phyloP scores from a whole-genome alignment of 2,329 filamentous ascomycete species.

The Aspergillus versicolor region DNA sequence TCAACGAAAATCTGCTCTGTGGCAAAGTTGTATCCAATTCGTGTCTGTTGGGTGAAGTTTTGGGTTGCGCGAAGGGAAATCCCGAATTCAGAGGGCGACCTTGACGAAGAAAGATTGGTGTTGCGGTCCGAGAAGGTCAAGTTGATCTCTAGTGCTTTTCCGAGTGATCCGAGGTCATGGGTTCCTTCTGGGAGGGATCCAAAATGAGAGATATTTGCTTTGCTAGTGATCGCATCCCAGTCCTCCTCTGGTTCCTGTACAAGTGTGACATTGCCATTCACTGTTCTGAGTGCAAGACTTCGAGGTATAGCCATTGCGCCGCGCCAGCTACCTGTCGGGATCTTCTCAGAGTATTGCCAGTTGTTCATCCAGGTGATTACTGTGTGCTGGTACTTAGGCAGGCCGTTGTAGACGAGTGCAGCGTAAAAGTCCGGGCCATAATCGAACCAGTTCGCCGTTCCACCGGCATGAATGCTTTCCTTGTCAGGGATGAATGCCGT shows the following conservation, averaged over 20 bases:
- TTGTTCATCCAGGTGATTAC: slow-evolving; percentile 32
- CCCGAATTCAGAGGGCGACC: slow-evolving; percentile 7
- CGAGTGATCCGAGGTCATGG: slow-evolving; percentile 14
- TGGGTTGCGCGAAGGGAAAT: slow-evolving; percentile 21
- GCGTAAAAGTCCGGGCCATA: slow-evolving; percentile 33
- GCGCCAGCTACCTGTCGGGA: slow-evolving; percentile 28
- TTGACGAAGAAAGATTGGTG: slow-evolving; percentile 1
- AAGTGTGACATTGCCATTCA: slow-evolving; percentile 13
- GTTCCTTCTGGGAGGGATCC: slow-evolving; percentile 12
- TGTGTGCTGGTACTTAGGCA: slow-evolving; percentile 17
- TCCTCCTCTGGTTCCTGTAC: slow-evolving; percentile 17
- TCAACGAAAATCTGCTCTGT: slow-evolving; percentile 26
- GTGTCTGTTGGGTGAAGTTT: slow-evolving; percentile 22
- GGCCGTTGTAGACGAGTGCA: slow-evolving; percentile 23
- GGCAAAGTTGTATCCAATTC: slow-evolving; percentile 29
- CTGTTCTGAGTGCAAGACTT: slow-evolving; percentile 20
- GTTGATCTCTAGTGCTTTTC: slow-evolving; percentile 21
- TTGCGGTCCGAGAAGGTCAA: slow-evolving; percentile 20
- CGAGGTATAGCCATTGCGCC: slow-evolving; percentile 28
- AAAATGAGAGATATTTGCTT: slow-evolving; percentile 1
- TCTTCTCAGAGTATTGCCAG: slow-evolving; percentile 26
- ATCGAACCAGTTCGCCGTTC: slow-evolving; percentile 29
- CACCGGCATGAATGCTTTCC: slow-evolving; percentile 12
- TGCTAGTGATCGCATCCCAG: slow-evolving; percentile 10
- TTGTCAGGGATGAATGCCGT: slow-evolving; percentile 24